A percentile compares a stretch with the other conserved stretches of the same genome.
Evolutionary conservation across 1,284 basidiomycete species (phyloP).

Genomic region (Lignosus rhinocerotis): DNA sequence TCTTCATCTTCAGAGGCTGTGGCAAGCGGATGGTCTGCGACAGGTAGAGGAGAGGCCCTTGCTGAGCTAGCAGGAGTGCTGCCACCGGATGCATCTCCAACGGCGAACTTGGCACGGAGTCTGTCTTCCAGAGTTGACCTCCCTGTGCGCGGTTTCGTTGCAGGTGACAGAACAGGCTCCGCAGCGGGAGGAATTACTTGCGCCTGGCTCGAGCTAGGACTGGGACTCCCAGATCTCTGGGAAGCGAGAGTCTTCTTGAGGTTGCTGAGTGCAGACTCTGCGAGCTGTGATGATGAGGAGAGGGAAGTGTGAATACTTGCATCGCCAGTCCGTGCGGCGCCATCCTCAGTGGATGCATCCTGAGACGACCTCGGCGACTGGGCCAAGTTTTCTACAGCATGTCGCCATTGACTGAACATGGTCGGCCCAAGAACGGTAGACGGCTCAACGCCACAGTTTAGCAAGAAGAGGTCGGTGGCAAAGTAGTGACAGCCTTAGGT

Average conservation of each 20-base stretch:
- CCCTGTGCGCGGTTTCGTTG: conserved; percentile 20
- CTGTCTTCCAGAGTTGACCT: conserved; percentile 65
- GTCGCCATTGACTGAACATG: conserved; percentile 31
- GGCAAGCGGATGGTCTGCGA: conserved; percentile 36
- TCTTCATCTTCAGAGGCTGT: conserved; percentile 38
- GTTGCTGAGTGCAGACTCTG: conserved; percentile 59
- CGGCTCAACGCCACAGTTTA: neutral
- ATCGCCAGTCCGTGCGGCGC: conserved; percentile 24
- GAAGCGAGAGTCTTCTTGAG: conserved; percentile 61
- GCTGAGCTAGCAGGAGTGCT: conserved; percentile 44
- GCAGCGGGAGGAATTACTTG: conserved; percentile 7
- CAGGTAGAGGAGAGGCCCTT: conserved; percentile 42
- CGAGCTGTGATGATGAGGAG: conserved; percentile 51
- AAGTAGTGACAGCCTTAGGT: neutral
- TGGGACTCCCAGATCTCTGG: conserved; percentile 50
- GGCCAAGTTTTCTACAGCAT: conserved; percentile 33
- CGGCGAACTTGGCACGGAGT: conserved; percentile 58
- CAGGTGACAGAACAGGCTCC: conserved; percentile 19
- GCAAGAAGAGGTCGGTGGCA: neutral
- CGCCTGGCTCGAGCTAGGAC: conserved; percentile 9
- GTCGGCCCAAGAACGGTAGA: neutral
- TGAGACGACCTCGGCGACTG: conserved; percentile 31
- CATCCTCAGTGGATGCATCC: conserved; percentile 26
- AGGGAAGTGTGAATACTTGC: conserved; percentile 25
- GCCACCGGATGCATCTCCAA: conserved; percentile 53